Evolutionary conservation across 1,284 basidiomycete species (phyloP), one percentile per base, ranked within the genome.

Genomic region (Fomitopsis schrenkii): DNA sequence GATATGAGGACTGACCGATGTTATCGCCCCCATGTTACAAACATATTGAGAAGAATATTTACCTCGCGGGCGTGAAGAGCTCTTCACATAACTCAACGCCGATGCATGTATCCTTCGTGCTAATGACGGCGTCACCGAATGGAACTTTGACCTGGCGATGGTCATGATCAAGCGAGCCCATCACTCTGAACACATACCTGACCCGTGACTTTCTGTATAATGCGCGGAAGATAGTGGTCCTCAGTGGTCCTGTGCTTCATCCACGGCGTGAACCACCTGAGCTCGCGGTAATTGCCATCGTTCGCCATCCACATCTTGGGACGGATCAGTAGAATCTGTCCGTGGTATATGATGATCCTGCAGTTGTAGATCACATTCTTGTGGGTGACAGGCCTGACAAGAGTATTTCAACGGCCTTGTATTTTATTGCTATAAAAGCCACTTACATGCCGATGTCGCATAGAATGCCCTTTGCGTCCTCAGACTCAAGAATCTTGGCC

Each of bases 241-340:
- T 99, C 97, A 69, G 87, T 90, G 72, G 94, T 83, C 30, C 88
- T 84, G 68, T 93, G 89, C 72, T 95, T 95, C 72, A 82, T 79
- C 97, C 97, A 99, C 0, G 97, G 95, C 1, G 97, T 95, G 69
- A 99, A 99, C 76, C 94, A 97, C 40, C 97, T 82, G 68, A 98
- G 81, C 76, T 99, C 97, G 52, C 97, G 90, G 74, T 99, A 99
- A 74, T 99, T 98, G 10, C 97, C 97, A 69, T 98, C 95, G 71
- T 99, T 99, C 2, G 97, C 97, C 62, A 99, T 82, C 97, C 97
- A 99, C 95, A 99, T 96, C 78, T 99, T 99, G 0, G 97, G 97
- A 12, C 97, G 86, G 67, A 99, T 98, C 67, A 97, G 84, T 1
- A 98, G 75, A 65, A 99, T 95, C 76, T 94, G 85, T 54, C 86